phyloP scores from a whole-genome alignment of 176 grass and related monocot genomes.

The barley (Hordeum vulgare) region MorexV3_pseudomolecules_assembly NC_058519.1:513985873-513986372 shows the following conservation, averaged over 20 bases:
- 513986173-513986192: conserved; percentile 46
- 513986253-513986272: conserved; percentile 53
- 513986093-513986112: conserved; percentile 61
- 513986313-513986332: neutral
- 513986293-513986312: neutral
- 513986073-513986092: conserved; percentile 37
- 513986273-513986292: conserved; percentile 53
- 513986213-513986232: conserved; percentile 50
- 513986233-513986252: conserved; percentile 54
- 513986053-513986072: conserved; percentile 45
- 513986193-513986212: conserved; percentile 84
- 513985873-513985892: conserved; percentile 58
- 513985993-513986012: conserved; percentile 78
- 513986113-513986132: conserved; percentile 61
- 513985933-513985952: conserved; percentile 45
- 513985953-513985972: conserved; percentile 70
- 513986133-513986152: conserved; percentile 43
- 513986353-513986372: neutral
- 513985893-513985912: conserved; percentile 63
- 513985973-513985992: conserved; percentile 68
- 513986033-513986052: conserved; percentile 60
- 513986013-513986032: conserved; percentile 46
- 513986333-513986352: neutral
- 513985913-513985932: conserved; percentile 70
- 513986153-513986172: conserved; percentile 81